Evolutionary conservation across 345 rosid genomes (phyloP).

Genomic region (Syzygium grande): DNA sequence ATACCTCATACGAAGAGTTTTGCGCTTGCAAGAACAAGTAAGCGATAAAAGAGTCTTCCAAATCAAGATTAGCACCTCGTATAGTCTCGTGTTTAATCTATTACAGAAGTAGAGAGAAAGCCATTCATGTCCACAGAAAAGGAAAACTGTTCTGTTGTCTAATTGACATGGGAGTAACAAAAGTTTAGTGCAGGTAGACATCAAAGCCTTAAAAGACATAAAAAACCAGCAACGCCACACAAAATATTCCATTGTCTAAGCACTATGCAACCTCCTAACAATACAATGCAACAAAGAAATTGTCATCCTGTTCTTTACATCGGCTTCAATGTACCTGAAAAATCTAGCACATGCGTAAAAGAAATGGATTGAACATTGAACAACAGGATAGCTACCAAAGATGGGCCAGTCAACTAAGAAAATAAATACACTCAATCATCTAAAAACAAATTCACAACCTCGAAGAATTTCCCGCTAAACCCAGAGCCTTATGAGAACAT

Average conservation of each 20-base stretch:
- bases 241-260: background rate
- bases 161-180: background rate
- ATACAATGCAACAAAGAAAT: background rate
- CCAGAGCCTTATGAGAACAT: background rate
- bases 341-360: background rate
- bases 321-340: background rate
- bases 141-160: background rate
- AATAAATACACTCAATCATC: background rate
- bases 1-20: background rate
- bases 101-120: background rate
- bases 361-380: background rate
- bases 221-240: background rate
- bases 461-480: background rate
- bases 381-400: background rate
- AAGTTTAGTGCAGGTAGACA: background rate
- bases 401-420: background rate
- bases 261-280: background rate
- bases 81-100: background rate
- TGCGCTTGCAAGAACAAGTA: background rate
- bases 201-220: background rate
- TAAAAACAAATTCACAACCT: background rate
- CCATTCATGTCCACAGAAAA: background rate
- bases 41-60: background rate
- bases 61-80: background rate
- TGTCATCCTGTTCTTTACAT: background rate